phyloP scores from a whole-genome alignment of 2,329 filamentous ascomycete genomes.

The Sarocladium kiliense region DNA sequence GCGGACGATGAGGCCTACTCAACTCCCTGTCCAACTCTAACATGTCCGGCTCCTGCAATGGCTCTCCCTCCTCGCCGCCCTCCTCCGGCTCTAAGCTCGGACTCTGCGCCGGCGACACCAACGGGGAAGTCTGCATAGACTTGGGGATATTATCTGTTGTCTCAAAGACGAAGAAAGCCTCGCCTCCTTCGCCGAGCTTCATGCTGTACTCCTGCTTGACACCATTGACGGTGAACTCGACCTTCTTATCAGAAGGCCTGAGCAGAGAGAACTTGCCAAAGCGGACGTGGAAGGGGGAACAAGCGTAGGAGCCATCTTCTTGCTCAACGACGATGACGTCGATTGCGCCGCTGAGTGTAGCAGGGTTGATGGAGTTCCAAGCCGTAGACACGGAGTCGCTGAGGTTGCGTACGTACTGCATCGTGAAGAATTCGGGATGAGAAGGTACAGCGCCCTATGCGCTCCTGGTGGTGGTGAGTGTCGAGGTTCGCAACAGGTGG shows the following conservation, averaged over 20 bases:
- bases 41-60: slow-evolving; percentile 63
- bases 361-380: slow-evolving; percentile 99
- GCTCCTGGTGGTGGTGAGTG: neutral
- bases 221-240: slow-evolving; percentile 95
- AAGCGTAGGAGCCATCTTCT: slow-evolving; percentile 82
- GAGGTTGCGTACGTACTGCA: slow-evolving; percentile 97
- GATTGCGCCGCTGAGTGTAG: slow-evolving; percentile 94
- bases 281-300: slow-evolving; percentile 96
- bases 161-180: slow-evolving; percentile 98
- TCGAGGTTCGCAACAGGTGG: neutral
- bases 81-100: slow-evolving; percentile 50
- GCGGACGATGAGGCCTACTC: slow-evolving; percentile 35
- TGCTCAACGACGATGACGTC: slow-evolving; percentile 98
- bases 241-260: slow-evolving; percentile 96
- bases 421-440: slow-evolving; percentile 37
- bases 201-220: slow-evolving; percentile 90
- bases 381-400: slow-evolving; percentile 95
- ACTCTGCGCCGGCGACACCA: slow-evolving; percentile 85
- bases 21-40: slow-evolving; percentile 56
- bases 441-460: neutral
- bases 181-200: slow-evolving; percentile 96
- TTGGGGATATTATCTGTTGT: slow-evolving; percentile 89
- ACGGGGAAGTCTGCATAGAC: slow-evolving; percentile 86
- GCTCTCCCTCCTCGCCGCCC: neutral
- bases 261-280: slow-evolving; percentile 98